Conservation (phyloP, 2,329 filamentous ascomycete genomes). For the Triangularia verruculosa region DNA sequence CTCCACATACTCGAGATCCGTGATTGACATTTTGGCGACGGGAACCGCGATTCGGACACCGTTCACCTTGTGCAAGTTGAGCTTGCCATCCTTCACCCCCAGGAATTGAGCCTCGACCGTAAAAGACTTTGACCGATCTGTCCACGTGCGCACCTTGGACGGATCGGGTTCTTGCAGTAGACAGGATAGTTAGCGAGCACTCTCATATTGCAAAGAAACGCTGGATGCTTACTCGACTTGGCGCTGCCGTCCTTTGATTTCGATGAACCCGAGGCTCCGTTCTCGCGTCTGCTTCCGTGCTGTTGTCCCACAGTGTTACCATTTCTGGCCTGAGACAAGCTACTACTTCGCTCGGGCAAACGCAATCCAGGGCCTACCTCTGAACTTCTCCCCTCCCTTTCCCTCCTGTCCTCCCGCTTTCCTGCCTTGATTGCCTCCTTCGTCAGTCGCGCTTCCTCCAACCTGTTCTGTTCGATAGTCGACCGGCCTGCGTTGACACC, state of each 20-base stretch:
- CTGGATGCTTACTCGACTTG: slow-evolving; percentile 65
- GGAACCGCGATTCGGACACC: slow-evolving; percentile 98
- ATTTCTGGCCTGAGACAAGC: slow-evolving; percentile 63
- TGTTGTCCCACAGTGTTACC: slow-evolving; percentile 64
- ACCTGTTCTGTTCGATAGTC: slow-evolving; percentile 69
- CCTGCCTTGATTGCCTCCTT: slow-evolving; percentile 71
- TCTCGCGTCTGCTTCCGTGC: slow-evolving; percentile 65
- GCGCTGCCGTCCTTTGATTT: slow-evolving; percentile 54
- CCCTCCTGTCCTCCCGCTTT: slow-evolving; percentile 57
- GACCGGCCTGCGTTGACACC: slow-evolving; percentile 57
- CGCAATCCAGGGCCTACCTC: slow-evolving; percentile 76
- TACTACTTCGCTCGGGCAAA: slow-evolving; percentile 77
- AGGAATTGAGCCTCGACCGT: slow-evolving; percentile 97
- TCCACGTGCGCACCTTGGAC: slow-evolving; percentile 85
- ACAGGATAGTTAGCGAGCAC: slow-evolving; percentile 13
- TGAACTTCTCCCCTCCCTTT: slow-evolving; percentile 56
- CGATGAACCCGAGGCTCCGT: slow-evolving; percentile 54
- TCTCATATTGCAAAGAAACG: background rate
- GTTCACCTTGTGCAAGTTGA: slow-evolving; percentile 96
- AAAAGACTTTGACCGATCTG: slow-evolving; percentile 90
- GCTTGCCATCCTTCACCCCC: slow-evolving; percentile 90
- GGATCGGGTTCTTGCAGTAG: slow-evolving; percentile 68
- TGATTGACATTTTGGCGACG: slow-evolving; percentile 89
- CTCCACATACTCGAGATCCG: slow-evolving; percentile 95
- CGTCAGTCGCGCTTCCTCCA: slow-evolving; percentile 80